Base-by-base conservation (phyloP, 768 basidiomycete genomes). In the Porpolomopsis calyptriformis region DNA sequence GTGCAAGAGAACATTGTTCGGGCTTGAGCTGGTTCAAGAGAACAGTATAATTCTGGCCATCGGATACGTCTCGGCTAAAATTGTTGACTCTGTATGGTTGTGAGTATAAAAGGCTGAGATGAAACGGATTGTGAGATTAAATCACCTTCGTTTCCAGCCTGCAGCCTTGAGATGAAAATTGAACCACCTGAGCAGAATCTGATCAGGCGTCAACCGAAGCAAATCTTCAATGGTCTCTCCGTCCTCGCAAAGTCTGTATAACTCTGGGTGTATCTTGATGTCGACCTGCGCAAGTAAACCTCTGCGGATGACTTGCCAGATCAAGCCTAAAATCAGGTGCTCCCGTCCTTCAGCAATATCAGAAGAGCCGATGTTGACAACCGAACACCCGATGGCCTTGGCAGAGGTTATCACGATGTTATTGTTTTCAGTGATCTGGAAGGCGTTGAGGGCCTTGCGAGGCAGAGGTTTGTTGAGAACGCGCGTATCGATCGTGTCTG, bases 361-460 rank as follows among this genome's bases (percentile, higher is more conserved):
- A 2, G 78, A 73, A 0, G 94, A 85, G 20, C 96, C 96, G 52
- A 99, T 97, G 66, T 99, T 99, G 65, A 99, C 94, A 45, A 97
- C 92, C 2, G 90, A 94, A 60, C 96, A 96, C 29, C 96, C 94
- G 53, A 99, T 98, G 62, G 86, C 93, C 67, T 97, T 97, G 29
- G 94, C 82, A 20, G 96, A 98, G 10, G 89, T 85, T 65, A 99
- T 96, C 59, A 98, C 94, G 59, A 99, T 96, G 65, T 98, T 99
- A 74, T 99, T 98, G 71, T 98, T 98, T 64, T 99, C 96, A 0
- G 96, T 98, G 57, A 97, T 97, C 58, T 99, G 92, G 78, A 99
- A 99, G 0, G 90, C 89, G 60, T 99, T 99, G 39, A 99, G 74
- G 0, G 86, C 78, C 66, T 91, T 94, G 31, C 78, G 76, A 2